phyloP scores from a whole-genome alignment of 495 filamentous ascomycete species.

The Pyrenula aspistea region DNA sequence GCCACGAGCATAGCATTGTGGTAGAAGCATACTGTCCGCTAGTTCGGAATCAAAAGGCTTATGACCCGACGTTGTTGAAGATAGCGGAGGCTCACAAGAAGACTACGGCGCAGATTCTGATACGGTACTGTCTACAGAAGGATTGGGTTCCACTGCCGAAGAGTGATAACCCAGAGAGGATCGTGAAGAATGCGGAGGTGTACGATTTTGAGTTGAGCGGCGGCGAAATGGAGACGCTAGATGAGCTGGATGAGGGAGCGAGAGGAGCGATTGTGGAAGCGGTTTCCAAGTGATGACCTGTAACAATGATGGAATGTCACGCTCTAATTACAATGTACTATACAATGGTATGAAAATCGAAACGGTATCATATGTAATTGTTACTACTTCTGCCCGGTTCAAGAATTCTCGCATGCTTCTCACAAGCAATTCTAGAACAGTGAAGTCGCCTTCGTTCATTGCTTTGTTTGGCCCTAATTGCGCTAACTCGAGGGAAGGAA shows the following conservation, averaged over 20 bases:
- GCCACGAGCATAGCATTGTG: conserved; percentile 45
- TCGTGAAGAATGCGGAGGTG: conserved; percentile 53
- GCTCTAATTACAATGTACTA: no score
- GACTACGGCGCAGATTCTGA: conserved; percentile 38
- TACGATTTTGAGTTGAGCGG: conserved; percentile 50
- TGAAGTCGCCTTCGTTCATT: no score
- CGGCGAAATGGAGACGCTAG: conserved; percentile 51
- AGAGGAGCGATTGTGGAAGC: conserved; percentile 40
- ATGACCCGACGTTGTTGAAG: conserved; percentile 38
- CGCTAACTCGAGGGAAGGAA: no score
- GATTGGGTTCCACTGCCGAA: conserved; percentile 66
- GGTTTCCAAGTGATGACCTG: conserved; percentile 12
- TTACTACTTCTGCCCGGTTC: no score
- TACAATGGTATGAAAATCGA: no score
- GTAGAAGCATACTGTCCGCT: conserved; percentile 58
- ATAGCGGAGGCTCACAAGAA: conserved; percentile 41
- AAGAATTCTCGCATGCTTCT: no score
- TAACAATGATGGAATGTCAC: no score
- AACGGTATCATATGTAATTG: no score
- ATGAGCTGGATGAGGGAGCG: conserved; percentile 52
- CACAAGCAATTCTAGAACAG: no score
- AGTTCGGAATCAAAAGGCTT: conserved; percentile 47
- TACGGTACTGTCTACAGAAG: conserved; percentile 51
- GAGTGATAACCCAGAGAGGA: conserved; percentile 48
- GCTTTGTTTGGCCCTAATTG: no score